A percentile compares a stretch with the other conserved stretches of the same genome.
These are phyloP conservation scores for Hyaloscypha hepaticicola DNA, from an alignment of 495 filamentous ascomycete species.

Conservation along the genomic window DNA sequence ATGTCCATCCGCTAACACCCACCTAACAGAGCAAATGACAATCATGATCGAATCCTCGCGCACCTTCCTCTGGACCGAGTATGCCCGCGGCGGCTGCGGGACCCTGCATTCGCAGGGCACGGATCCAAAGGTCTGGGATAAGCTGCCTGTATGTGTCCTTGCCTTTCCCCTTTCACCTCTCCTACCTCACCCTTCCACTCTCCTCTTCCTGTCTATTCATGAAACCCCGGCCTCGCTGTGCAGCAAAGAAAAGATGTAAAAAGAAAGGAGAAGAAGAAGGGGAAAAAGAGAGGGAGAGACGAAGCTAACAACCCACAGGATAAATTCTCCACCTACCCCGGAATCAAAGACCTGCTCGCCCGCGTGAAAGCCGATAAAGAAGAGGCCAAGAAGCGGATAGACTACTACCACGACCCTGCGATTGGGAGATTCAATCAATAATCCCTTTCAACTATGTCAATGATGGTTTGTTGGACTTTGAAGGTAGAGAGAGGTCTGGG, in stretches of 20 bases:
- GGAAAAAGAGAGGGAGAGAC: neutral
- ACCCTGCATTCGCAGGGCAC: conserved; percentile 44
- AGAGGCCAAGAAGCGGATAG: conserved; percentile 31
- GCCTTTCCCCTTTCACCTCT: conserved; percentile 28
- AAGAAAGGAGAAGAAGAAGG: neutral
- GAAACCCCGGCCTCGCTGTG: too few relatives aligned
- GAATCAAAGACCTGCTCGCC: conserved; percentile 38
- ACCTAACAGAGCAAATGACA: conserved; percentile 40
- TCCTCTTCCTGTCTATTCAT: neutral
- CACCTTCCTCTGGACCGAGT: conserved; percentile 42
- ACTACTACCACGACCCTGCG: conserved; percentile 34
- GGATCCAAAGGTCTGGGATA: conserved; percentile 56
- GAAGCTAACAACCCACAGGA: conserved; percentile 29
- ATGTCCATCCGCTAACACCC: neutral
- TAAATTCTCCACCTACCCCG: conserved; percentile 40
- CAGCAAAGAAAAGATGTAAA: neutral
- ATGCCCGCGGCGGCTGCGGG: conserved; percentile 49
- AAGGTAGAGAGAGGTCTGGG: neutral
- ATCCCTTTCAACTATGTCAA: too few relatives aligned
- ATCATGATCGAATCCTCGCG: conserved; percentile 57
- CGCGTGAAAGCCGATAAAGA: conserved; percentile 39
- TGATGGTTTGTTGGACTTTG: too few relatives aligned
- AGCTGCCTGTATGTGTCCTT: conserved; percentile 46
- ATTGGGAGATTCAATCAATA: conserved; percentile 11
- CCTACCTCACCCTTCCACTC: neutral